Evolutionary conservation across 2,329 filamentous ascomycete genomes (phyloP), one percentile per base, ranked within the genome.

Genomic region (Colletotrichum costaricense): DNA sequence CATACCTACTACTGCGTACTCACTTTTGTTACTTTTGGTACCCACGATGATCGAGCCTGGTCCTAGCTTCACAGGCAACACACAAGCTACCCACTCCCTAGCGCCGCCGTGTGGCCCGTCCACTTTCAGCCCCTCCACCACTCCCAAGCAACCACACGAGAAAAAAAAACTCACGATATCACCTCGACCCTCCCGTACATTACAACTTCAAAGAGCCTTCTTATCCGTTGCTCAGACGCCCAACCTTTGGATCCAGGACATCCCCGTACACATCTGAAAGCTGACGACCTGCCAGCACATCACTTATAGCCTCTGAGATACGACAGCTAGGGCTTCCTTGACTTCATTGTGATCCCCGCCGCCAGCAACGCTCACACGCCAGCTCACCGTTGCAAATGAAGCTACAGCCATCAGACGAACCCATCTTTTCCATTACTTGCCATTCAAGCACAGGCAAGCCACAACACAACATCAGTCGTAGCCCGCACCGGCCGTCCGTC

Each of bases 341-440:
- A 14, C 35, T 38, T 26, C 57, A 4, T 12, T 12, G 3, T 3
- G 11, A 38, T 38, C 30, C 5, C 12, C 33, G n/a, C 35, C 35
- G 35, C 35, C 35, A 38, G 12, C 57, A 22, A 19, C n/a, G 35
- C 8, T 9, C 30, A 30, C 30, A 30, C 30, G 30, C 30, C 30
- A 30, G 30, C 30, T 9, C 22, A n/a, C 63, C 49, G 63, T 42
- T 65, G 49, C 52, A 24, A 42, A 42, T 9, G 52, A 11, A 58
- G 19, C 52, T 33, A 16, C 24, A 19, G 54, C 35, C 54, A 58
- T 66, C 65, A 58, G 65, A 69, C 69, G 69, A 72, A 69, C 58
- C 52, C 12, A 33, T 58, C 28, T 12, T 16, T 22, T 22, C n/a
- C 19, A 46, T 28, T 11, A 2, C 52, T 14, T 38, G 5, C 16